These are phyloP conservation scores for Aspergillus latus DNA, from an alignment of 2,329 filamentous ascomycete species.

Conservation along the genomic window DNA sequence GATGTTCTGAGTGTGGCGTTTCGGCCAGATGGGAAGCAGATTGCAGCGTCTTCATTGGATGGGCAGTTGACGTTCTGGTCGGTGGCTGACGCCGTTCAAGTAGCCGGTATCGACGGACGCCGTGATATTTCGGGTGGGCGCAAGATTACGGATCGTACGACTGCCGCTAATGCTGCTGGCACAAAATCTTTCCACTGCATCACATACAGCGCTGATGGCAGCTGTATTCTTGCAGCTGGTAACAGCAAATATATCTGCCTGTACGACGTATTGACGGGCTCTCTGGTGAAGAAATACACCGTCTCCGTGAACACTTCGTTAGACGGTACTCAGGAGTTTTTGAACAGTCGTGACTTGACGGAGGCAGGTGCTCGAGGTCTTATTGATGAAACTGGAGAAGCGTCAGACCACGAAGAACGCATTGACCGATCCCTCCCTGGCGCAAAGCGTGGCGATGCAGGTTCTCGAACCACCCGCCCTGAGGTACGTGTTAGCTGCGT, in stretches of 20 bases:
- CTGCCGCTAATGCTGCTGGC: slow-evolving; percentile 84
- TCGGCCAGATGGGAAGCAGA: slow-evolving; percentile 83
- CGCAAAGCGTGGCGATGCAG: slow-evolving; percentile 82
- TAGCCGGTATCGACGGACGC: slow-evolving; percentile 81
- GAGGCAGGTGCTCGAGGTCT: slow-evolving; percentile 82
- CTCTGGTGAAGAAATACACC: slow-evolving; percentile 90
- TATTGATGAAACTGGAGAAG: slow-evolving; percentile 85
- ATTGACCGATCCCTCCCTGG: slow-evolving; percentile 79
- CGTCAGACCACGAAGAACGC: slow-evolving; percentile 83
- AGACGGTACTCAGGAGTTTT: slow-evolving; percentile 92
- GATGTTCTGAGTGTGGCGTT: slow-evolving; percentile 86
- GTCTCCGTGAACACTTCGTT: slow-evolving; percentile 94
- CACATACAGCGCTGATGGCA: slow-evolving; percentile 87
- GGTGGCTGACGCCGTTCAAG: slow-evolving; percentile 80
- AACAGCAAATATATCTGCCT: slow-evolving; percentile 99
- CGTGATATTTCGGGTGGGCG: slow-evolving; percentile 91
- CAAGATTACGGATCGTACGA: slow-evolving; percentile 81
- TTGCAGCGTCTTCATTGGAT: slow-evolving; percentile 89
- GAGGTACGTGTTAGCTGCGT: slow-evolving; percentile 84
- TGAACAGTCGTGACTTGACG: slow-evolving; percentile 88
- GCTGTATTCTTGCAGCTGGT: slow-evolving; percentile 83
- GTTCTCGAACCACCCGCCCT: slow-evolving; percentile 70
- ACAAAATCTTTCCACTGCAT: slow-evolving; percentile 90
- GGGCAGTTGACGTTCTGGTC: slow-evolving; percentile 96
- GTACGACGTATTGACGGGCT: slow-evolving; percentile 91